phyloP scores from a whole-genome alignment of 257 asterid genomes.

The Jaltomata sinuosa region DNA sequence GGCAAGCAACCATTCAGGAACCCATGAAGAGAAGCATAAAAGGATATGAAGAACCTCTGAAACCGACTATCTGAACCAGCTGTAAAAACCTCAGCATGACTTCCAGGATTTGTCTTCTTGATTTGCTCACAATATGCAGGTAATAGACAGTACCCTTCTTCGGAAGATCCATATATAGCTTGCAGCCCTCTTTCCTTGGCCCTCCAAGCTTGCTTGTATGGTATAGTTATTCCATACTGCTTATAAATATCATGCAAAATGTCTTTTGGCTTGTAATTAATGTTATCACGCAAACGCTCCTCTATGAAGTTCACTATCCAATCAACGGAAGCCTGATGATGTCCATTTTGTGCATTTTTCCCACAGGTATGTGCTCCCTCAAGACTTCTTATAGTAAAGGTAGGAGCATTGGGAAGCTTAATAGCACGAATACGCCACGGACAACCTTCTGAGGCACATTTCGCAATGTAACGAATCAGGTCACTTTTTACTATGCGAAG shows the following conservation, averaged over 20 bases:
- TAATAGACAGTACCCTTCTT: conserved; percentile 67
- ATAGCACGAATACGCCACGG: conserved; percentile 87
- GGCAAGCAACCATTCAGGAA: conserved; percentile 65
- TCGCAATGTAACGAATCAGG: conserved; percentile 60
- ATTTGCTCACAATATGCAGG: conserved; percentile 66
- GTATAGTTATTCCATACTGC: conserved; percentile 70
- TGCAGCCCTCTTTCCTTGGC: conserved; percentile 87
- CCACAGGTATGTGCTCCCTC: conserved; percentile 59
- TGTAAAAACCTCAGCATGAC: conserved; percentile 60
- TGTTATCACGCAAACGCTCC: conserved; percentile 51
- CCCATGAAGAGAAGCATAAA: conserved; percentile 52
- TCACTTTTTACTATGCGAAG: conserved; percentile 65
- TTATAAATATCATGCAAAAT: conserved; percentile 52
- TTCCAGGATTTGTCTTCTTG: conserved; percentile 45
- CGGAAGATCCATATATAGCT: conserved; percentile 72
- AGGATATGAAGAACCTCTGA: conserved; percentile 56
- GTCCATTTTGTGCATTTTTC: conserved; percentile 53
- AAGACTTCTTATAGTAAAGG: conserved; percentile 56
- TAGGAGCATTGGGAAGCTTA: conserved; percentile 61
- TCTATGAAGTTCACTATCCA: conserved; percentile 80
- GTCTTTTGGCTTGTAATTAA: conserved; percentile 75
- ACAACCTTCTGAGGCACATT: conserved; percentile 70
- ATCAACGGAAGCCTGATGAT: conserved; percentile 79
- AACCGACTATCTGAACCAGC: conserved; percentile 53
- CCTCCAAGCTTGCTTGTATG: conserved; percentile 86